These are phyloP conservation scores for Aspergillus terreus DNA, from an alignment of 2,329 filamentous ascomycete species.

Conservation along the genomic window DNA sequence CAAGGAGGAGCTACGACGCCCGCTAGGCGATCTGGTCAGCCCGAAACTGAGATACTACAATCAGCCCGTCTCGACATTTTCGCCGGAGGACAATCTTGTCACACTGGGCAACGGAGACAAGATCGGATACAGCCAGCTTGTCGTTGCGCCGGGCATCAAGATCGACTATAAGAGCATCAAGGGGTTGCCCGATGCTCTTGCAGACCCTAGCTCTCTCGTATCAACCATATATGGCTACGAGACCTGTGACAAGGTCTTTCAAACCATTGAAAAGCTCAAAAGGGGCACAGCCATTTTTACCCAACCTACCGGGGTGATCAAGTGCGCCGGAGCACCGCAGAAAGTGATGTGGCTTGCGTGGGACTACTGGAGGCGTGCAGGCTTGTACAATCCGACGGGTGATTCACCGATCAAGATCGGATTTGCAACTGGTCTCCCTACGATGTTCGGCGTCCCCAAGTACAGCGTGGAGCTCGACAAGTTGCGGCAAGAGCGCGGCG, in stretches of 20 bases:
- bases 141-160: slow-evolving; percentile 58
- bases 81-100: slow-evolving; percentile 55
- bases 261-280: slow-evolving; percentile 46
- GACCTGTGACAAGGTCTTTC: slow-evolving; percentile 52
- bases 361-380: slow-evolving; percentile 55
- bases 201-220: slow-evolving; percentile 46
- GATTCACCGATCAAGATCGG: slow-evolving; percentile 49
- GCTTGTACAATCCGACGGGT: slow-evolving; percentile 38
- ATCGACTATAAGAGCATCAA: slow-evolving; percentile 52
- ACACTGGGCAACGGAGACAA: slow-evolving; percentile 54
- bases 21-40: slow-evolving; percentile 52
- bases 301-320: slow-evolving; percentile 56
- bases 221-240: slow-evolving; percentile 59
- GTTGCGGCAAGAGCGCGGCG: slow-evolving; percentile 51
- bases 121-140: slow-evolving; percentile 60
- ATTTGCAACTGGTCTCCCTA: slow-evolving; percentile 54
- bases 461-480: slow-evolving; percentile 54
- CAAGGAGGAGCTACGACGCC: slow-evolving; percentile 55
- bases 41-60: slow-evolving; percentile 61
- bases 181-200: slow-evolving; percentile 56
- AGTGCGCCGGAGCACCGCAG: slow-evolving; percentile 60
- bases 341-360: slow-evolving; percentile 62
- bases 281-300: slow-evolving; percentile 57
- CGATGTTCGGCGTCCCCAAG: slow-evolving; percentile 61
- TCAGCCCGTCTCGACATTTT: slow-evolving; percentile 48